Percentiles rank a stretch among this genome's conserved stretches.
phyloP scores from a whole-genome alignment of 192 early-diverging fungal species.

The Rhizoclosmatium globosum region DNA sequence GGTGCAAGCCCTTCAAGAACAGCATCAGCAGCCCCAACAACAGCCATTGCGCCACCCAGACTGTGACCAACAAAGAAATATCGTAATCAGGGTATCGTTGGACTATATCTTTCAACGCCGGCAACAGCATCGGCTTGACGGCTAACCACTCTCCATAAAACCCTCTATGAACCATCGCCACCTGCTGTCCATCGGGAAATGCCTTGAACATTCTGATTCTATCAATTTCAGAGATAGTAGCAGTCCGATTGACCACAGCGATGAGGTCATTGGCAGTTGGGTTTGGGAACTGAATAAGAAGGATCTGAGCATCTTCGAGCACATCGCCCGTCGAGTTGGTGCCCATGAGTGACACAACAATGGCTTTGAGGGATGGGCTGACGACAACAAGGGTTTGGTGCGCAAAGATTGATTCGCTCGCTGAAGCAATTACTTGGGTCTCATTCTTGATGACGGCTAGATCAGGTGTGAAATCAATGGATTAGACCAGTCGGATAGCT shows the following conservation, averaged over 20 bases:
- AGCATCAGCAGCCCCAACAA: conserved; percentile 40
- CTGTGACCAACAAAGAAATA: conserved; percentile 44
- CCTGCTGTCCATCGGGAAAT: not conserved
- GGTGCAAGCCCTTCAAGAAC: conserved; percentile 22
- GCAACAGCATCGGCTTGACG: not conserved
- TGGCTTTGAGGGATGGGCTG: conserved; percentile 31
- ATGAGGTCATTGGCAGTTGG: not conserved
- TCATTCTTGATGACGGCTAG: not conserved
- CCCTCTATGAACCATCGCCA: conserved; percentile 40
- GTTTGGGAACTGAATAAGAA: not conserved
- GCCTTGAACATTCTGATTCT: not conserved
- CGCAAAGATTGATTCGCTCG: not conserved
- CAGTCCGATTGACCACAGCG: too few species aligned
- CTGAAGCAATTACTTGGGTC: not conserved
- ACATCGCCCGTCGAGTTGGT: conserved; percentile 12
- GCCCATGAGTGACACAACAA: conserved; percentile 44
- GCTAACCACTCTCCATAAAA: conserved; percentile 27
- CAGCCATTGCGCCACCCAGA: conserved; percentile 43
- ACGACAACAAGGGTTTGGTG: conserved; percentile 15
- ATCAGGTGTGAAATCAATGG: not conserved
- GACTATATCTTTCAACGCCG: not conserved
- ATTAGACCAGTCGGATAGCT: not conserved
- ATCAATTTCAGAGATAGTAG: not conserved
- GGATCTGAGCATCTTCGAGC: conserved; percentile 17
- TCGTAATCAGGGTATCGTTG: conserved; percentile 13